These are phyloP conservation scores for Paraphaeosphaeria minitans DNA, from an alignment of 2,329 filamentous ascomycete genomes.

Conservation along the genomic window DNA sequence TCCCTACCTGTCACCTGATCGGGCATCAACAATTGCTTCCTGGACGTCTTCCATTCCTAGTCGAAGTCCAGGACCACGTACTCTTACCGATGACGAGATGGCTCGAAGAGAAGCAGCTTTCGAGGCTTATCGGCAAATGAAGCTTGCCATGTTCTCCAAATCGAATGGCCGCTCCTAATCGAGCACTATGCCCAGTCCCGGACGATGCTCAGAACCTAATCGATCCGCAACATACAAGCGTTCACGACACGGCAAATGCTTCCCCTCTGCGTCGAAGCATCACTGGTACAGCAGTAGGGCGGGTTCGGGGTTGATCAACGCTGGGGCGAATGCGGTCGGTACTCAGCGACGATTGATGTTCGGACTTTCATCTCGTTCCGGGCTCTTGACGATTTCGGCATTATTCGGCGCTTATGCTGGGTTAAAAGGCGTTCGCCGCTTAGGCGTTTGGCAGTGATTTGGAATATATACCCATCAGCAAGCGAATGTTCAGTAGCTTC, in stretches of 20 bases:
- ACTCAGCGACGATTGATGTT: neutral
- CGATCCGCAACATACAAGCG: neutral
- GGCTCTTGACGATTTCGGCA: neutral
- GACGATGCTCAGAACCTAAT: neutral
- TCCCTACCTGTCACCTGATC: slow-evolving; percentile 34
- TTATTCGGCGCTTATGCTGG: slow-evolving; percentile 1
- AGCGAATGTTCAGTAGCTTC: slow-evolving; percentile 1
- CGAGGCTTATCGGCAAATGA: slow-evolving; percentile 43
- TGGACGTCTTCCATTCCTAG: slow-evolving; percentile 39
- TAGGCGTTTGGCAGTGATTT: neutral
- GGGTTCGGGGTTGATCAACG: too few species aligned
- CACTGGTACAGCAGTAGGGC: too few species aligned
- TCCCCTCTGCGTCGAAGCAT: neutral
- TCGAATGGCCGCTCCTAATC: slow-evolving; percentile 6
- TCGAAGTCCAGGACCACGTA: slow-evolving; percentile 17
- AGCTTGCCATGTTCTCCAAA: slow-evolving; percentile 46
- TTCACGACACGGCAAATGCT: neutral
- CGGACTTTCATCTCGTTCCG: neutral
- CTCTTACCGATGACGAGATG: slow-evolving; percentile 21
- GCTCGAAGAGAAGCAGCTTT: slow-evolving; percentile 35
- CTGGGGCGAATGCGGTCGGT: neutral
- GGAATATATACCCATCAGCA: slow-evolving; percentile 9
- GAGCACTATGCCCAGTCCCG: neutral
- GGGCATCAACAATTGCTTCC: slow-evolving; percentile 37
- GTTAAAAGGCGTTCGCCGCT: neutral